Evolutionary conservation across 768 basidiomycete species (phyloP), one percentile per base, ranked within the genome.

Genomic region (Lenzites betulinus): DNA sequence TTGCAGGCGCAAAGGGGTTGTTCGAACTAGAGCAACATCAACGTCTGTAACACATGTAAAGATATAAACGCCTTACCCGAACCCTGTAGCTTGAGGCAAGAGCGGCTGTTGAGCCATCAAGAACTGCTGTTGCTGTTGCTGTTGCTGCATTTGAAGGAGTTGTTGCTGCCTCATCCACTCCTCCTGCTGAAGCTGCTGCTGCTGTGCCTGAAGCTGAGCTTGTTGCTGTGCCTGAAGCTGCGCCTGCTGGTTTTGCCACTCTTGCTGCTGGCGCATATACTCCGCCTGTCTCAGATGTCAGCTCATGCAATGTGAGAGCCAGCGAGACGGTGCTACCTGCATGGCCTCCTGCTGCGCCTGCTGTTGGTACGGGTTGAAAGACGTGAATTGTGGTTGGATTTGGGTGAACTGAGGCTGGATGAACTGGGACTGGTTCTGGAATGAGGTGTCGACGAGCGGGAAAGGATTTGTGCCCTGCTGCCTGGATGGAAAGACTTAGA

Each of bases 301-400:
- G 33, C 20, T 33, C n/a, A 4, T 47, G 22, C 22, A 22, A 25
- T 36, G 12, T 25, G 1, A 26, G 5, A 18, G 23, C 7, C 46
- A 35, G 18, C 15, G 18, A 42, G 25, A 5, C 50, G 16, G 41
- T 56, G 69, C 18, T 50, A 80, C 83, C 77, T 91, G 91, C 67
- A 87, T 83, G 16, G 88, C 88, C 73, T 96, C 93, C 67, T 95
- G 93, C 67, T 95, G 90, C 48, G 89, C 85, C 70, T 95, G 95
- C 71, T 95, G 93, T 69, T 93, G 91, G 64, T 93, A 94, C 0
- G 92, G 92, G 73, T 98, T 98, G 81, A 93, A 98, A 0, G 91
- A 87, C 8, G 92, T 94, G 72, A 90, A 92, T 67, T 95, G 94
- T 0, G 91, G 90, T 65, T 89, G 89, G 46, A 93, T 68, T 13